Percentiles rank a stretch among this genome's conserved stretches.
phyloP scores from a whole-genome alignment of 139 green algal species.

The Nannochloris sp. region DNA sequence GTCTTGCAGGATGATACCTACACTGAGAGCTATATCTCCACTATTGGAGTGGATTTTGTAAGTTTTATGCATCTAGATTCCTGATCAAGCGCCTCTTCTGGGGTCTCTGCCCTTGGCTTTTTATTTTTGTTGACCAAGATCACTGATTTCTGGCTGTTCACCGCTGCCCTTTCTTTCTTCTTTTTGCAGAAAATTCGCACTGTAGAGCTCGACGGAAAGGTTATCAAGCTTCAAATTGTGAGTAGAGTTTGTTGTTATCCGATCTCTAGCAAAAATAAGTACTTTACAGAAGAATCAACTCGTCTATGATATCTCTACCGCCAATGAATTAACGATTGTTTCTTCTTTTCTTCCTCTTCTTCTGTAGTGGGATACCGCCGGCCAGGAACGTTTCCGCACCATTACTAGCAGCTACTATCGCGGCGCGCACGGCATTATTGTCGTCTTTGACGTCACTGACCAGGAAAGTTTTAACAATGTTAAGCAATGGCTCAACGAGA shows the following conservation, averaged over 20 bases:
- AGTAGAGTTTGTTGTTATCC: too few relatives aligned
- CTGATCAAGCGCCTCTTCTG: neutral
- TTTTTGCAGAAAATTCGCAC: constrained; percentile 96
- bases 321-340: neutral
- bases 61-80: constrained; percentile 46
- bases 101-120: too few relatives aligned
- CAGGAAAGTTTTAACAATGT: constrained; percentile 99
- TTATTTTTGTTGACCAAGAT: too few relatives aligned
- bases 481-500: constrained; percentile 99
- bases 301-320: too few relatives aligned
- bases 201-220: constrained; percentile 98
- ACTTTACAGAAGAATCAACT: neutral
- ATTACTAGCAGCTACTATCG: constrained; percentile 99
- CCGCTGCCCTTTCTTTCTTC: too few relatives aligned
- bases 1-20: constrained; percentile 93
- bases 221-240: constrained; percentile 99
- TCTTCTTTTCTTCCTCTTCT: neutral
- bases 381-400: constrained; percentile 97
- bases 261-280: too few relatives aligned
- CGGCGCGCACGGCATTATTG: constrained; percentile 97
- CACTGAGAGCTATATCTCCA: constrained; percentile 99
- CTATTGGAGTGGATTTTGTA: constrained; percentile 99
- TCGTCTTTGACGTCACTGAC: constrained; percentile 99
- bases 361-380: constrained; percentile 96
- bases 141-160: too few relatives aligned